Percentiles rank a stretch among this genome's conserved stretches.
Conservation (phyloP, 805 yeast genomes). For the Zygosaccharomyces gambellarensis region DNA sequence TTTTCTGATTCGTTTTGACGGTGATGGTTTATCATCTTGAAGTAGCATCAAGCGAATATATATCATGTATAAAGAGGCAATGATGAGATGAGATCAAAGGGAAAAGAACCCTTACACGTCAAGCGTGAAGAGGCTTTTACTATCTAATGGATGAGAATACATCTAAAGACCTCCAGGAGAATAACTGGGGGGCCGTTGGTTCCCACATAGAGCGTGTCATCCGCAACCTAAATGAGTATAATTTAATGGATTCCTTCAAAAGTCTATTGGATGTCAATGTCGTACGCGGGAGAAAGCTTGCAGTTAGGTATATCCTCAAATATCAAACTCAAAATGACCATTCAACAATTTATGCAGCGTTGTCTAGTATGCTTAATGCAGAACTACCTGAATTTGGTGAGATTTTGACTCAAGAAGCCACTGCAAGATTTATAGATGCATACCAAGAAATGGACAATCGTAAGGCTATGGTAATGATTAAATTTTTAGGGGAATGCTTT, state of each 20-base stretch:
- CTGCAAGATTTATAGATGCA: constrained; percentile 53
- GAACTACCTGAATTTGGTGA: constrained; percentile 67
- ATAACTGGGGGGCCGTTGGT: constrained; percentile 53
- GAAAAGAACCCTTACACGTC: background rate
- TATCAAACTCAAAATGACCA: constrained; percentile 41
- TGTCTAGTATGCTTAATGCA: constrained; percentile 57
- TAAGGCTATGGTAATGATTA: constrained; percentile 40
- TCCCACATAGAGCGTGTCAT: constrained; percentile 38
- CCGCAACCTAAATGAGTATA: constrained; percentile 20
- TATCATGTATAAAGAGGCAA: background rate
- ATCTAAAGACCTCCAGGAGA: constrained; percentile 42
- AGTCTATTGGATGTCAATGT: constrained; percentile 56
- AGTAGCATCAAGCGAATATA: too few species aligned
- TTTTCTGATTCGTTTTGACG: background rate
- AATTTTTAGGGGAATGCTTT: constrained; percentile 57
- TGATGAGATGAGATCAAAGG: background rate
- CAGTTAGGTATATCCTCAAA: constrained; percentile 54
- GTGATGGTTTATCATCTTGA: background rate
- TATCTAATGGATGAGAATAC: background rate
- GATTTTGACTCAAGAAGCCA: constrained; percentile 47
- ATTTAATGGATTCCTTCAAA: constrained; percentile 45
- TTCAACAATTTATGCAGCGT: constrained; percentile 51
- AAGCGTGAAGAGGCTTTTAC: background rate
- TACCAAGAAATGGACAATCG: constrained; percentile 45
- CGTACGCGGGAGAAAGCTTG: constrained; percentile 54